Evolutionary conservation across 768 basidiomycete genomes (phyloP), one percentile per base, ranked within the genome.

Genomic region (Rhodocollybia butyracea): DNA sequence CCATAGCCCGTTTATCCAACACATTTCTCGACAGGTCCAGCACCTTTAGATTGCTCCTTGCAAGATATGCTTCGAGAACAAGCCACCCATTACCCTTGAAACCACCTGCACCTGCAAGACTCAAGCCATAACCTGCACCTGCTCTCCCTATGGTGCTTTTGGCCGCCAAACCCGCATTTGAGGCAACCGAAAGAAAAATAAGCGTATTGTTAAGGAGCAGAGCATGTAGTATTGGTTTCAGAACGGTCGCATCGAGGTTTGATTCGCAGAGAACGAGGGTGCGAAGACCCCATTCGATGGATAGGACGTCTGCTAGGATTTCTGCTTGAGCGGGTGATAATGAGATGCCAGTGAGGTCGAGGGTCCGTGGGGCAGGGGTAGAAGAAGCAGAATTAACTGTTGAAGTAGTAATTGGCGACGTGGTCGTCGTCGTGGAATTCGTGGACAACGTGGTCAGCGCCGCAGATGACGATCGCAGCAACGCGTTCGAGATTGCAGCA

Each of bases 181-280:
- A 91, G 19, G 93, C 88, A 22, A 98, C 76, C 2, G 91, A 93
- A 19, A 98, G 77, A 63, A 86, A 91, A 4, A 88, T 86, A 19
- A 98, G 74, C 0, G 86, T 83, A 19, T 82, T 82, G 15, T 89
- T 88, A 50, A 97, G 91, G 52, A 98, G 81, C 0, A 98, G 80
- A 0, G 94, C 84, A 65, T 98, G 95, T 1, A 98, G 74, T 10
- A 98, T 84, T 2, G 90, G 89, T 73, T 97, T 98, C 46, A 98
- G 69, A 42, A 83, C 81, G 91, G 92, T 77, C 50, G 93, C 89
- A 60, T 94, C 92, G 21, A 98, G 69, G 61, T 94, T 85, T 63
- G 94, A 98, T 66, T 90, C 89, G 39, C 91, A 84, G 53, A 97
- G 80, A 0, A 89, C 85, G 21, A 96, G 74, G 63, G 93, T 95